Conservation (phyloP, 2,329 filamentous ascomycete species). For the Cercospora sojina region DNA sequence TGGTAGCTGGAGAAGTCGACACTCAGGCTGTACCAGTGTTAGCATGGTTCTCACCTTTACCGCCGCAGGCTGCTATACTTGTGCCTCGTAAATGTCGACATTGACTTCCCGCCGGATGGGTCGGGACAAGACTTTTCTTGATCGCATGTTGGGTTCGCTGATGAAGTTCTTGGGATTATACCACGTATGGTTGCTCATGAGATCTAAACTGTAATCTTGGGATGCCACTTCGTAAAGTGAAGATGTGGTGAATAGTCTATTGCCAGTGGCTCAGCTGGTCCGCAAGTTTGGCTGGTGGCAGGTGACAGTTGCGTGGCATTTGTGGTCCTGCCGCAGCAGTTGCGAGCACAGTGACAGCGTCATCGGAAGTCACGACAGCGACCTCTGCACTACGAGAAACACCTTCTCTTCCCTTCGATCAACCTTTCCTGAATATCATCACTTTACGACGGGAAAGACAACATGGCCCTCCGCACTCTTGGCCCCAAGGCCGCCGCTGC, state of each 20-base stretch:
- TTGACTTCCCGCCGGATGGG: background rate
- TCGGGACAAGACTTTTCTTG: background rate
- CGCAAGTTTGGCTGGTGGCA: background rate
- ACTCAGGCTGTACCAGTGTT: background rate
- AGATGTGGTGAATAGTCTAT: background rate
- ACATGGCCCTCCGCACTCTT: constrained; percentile 57
- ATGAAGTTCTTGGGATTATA: background rate
- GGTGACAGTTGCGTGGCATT: background rate
- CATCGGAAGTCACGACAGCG: background rate
- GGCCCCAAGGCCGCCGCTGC: constrained; percentile 83
- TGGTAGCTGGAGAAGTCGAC: background rate
- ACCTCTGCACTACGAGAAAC: background rate
- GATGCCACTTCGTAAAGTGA: background rate
- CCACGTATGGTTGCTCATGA: background rate
- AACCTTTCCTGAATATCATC: background rate
- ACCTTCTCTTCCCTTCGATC: background rate
- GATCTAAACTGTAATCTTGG: too few species aligned
- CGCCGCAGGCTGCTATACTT: background rate
- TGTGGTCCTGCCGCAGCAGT: background rate
- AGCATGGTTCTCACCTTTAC: background rate
- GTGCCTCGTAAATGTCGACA: background rate
- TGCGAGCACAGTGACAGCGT: background rate
- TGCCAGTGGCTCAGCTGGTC: background rate
- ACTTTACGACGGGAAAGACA: background rate
- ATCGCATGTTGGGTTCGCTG: background rate